Base-by-base conservation (phyloP, 2,329 filamentous ascomycete species). In the Aspergillus fischeri region DNA sequence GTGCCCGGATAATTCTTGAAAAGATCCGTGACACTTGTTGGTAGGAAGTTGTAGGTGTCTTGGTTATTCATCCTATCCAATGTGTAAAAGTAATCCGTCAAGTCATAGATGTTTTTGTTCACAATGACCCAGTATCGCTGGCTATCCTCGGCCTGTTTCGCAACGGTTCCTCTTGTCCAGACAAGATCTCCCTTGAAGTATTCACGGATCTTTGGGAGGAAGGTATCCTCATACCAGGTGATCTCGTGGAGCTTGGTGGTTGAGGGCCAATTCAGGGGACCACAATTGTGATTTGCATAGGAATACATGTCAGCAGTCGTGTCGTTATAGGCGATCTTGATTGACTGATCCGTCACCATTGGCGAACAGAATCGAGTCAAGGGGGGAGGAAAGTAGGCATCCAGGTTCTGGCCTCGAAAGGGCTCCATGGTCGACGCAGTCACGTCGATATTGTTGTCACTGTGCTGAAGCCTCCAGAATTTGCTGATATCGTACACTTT, bases 1-100 rank as follows among this genome's bases (percentile, higher is more conserved):
- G 78, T 74, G n/a, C 94, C 94, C 0, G 91, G 84, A 60, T 93
- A 91, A 57, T 86, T 81, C 65, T 86, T 82, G 67, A 96, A 84
- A 10, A 93, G 73, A 2, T 86, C 80, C 1, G 84, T 82, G 4
- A 99, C 75, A 6, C 84, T 81, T 1, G 70, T 64, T 59, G 94
- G 86, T 29, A 99, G 80, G 75, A 95, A 97, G 9, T 82, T 73
- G 75, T 90, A 95, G 0, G 72, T 69, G 0, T 75, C 68, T 4
- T 79, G 65, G 54, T 86, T 78, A 63, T 86, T 80, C 67, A 82
- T 78, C 21, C 79, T 63, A 8, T 88, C 77, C 45, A 86, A 75
- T 0, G 92, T 96, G 69, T 91, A 81, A 75, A 92, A 93, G 76
- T 99, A 99, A 72, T 97, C 85, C 0, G 91, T 96, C 54, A 99